Conservation (phyloP, 1,284 basidiomycete genomes). For the Cutaneotrichosporon sp. region DNA sequence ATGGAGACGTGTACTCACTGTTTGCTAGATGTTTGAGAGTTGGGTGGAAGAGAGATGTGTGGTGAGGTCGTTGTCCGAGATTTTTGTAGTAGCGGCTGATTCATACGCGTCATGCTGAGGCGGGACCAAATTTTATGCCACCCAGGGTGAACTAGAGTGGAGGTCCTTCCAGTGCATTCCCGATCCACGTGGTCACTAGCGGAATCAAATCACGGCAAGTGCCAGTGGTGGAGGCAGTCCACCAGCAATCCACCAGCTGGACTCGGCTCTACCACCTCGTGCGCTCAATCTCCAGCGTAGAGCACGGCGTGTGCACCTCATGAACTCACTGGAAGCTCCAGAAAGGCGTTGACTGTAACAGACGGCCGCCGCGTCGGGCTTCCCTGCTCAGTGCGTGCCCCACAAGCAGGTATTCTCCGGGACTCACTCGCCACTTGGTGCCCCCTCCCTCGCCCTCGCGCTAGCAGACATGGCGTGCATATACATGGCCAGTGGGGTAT, state of each 20-base stretch:
- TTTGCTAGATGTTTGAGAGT: neutral
- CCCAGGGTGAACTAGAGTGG: neutral
- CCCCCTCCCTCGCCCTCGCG: no score
- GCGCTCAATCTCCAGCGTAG: neutral
- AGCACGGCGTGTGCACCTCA: neutral
- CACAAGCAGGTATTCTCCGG: no score
- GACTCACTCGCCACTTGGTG: no score
- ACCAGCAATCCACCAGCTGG: neutral
- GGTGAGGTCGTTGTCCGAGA: no score
- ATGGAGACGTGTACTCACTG: conserved; percentile 15
- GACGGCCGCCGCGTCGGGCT: no score
- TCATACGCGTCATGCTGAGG: neutral
- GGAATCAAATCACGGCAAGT: neutral
- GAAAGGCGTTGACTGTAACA: neutral
- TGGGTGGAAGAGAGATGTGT: neutral
- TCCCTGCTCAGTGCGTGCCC: no score
- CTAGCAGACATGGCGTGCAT: conserved; percentile 6
- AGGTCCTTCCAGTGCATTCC: conserved; percentile 2
- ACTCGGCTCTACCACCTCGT: neutral
- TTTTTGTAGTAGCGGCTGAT: conserved; percentile 6
- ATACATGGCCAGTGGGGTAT: conserved; percentile 4
- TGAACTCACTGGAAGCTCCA: neutral
- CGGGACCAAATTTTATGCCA: neutral
- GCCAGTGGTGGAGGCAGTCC: neutral
- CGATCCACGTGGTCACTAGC: neutral